Conservation (phyloP, 371 early-diverging fungal genomes). For the Mucor ambiguus region DNA sequence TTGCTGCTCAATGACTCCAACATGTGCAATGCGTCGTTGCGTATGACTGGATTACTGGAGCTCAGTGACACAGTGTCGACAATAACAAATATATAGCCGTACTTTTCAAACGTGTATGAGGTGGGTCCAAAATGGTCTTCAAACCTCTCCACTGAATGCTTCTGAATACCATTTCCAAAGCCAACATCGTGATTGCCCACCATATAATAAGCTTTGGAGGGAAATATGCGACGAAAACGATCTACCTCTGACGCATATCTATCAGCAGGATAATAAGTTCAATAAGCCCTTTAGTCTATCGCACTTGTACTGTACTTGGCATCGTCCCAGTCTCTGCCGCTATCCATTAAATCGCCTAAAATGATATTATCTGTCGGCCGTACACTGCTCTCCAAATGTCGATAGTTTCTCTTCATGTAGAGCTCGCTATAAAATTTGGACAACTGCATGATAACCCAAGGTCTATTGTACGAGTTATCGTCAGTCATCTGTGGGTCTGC, state of each 20-base stretch:
- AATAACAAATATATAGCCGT: conserved; percentile 66
- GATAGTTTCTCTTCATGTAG: conserved; percentile 84
- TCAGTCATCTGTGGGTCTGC: conserved; percentile 96
- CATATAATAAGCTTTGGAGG: conserved; percentile 40
- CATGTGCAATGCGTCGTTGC: conserved; percentile 52
- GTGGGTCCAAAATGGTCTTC: conserved; percentile 64
- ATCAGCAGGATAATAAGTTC: not conserved
- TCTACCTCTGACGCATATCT: conserved; percentile 19
- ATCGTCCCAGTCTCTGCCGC: conserved; percentile 81
- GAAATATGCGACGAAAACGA: conserved; percentile 41
- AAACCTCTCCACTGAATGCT: conserved; percentile 56
- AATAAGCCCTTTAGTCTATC: not conserved
- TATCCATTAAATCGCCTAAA: conserved; percentile 91
- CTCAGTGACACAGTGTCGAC: conserved; percentile 84
- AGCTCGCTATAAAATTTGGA: conserved; percentile 82
- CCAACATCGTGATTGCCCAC: conserved; percentile 95
- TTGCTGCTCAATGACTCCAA: not conserved
- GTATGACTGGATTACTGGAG: conserved; percentile 34
- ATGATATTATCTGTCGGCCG: conserved; percentile 72
- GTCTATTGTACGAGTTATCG: conserved; percentile 74
- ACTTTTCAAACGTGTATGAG: conserved; percentile 62
- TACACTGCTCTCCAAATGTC: conserved; percentile 40
- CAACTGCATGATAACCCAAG: conserved; percentile 50
- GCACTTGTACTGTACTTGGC: conserved; percentile 29
- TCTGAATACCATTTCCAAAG: conserved; percentile 73